These are phyloP conservation scores for Thielaviopsis punctulata DNA, from an alignment of 2,329 filamentous ascomycete species.

Conservation along the genomic window DNA sequence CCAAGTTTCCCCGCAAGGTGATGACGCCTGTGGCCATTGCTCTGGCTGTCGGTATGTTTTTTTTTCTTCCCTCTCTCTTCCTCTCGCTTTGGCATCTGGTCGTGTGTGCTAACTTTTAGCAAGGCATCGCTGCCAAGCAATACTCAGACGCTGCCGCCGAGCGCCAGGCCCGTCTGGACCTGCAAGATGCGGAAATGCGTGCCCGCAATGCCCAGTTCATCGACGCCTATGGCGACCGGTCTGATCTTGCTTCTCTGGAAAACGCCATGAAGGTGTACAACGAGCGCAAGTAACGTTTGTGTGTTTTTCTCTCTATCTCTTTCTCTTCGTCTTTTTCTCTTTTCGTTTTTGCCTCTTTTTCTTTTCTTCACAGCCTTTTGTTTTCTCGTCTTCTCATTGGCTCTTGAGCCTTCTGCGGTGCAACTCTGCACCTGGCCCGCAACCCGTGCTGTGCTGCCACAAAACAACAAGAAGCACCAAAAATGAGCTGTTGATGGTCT, in stretches of 20 bases:
- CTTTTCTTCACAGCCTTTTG: neutral
- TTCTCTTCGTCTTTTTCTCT: neutral
- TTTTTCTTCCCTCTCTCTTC: neutral
- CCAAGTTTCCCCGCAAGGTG: conserved; percentile 12
- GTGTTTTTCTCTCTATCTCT: neutral
- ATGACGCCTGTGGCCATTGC: conserved; percentile 18
- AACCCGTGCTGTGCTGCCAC: no score
- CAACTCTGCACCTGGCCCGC: neutral
- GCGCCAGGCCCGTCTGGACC: conserved; percentile 19
- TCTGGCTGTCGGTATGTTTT: conserved; percentile 18
- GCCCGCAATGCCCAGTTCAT: conserved; percentile 26
- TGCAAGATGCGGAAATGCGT: conserved; percentile 20
- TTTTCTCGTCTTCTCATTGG: neutral
- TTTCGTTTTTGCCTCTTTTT: neutral
- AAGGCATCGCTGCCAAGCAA: conserved; percentile 8
- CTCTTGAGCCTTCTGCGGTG: neutral
- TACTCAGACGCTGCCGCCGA: conserved; percentile 3
- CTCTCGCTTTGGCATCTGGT: neutral
- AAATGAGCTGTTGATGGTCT: neutral
- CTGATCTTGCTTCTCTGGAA: conserved; percentile 30
- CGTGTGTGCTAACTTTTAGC: neutral
- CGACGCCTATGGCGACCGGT: conserved; percentile 33
- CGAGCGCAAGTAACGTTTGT: conserved; percentile 11
- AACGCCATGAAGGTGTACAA: conserved; percentile 31
- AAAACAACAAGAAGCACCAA: no score